These are phyloP conservation scores for Daldinia grandis DNA, from an alignment of 495 filamentous ascomycete species.

Conservation along the genomic window DNA sequence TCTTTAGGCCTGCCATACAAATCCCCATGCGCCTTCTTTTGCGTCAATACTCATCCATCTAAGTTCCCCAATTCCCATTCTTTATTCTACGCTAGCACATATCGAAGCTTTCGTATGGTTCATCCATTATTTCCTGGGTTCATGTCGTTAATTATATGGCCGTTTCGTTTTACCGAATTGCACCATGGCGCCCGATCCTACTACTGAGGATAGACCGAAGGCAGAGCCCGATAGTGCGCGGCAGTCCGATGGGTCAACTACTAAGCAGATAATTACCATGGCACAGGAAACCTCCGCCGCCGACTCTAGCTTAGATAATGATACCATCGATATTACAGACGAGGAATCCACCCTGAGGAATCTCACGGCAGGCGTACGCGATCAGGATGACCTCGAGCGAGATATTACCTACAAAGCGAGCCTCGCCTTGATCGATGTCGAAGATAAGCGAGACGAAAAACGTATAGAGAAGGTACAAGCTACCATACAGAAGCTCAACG, in stretches of 20 bases:
- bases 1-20: background rate
- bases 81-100: background rate
- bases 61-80: background rate
- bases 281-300: background rate
- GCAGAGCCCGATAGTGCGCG: background rate
- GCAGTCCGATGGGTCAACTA: constrained; percentile 1
- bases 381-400: constrained; percentile 85
- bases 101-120: background rate
- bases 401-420: constrained; percentile 80
- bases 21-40: background rate
- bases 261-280: constrained; percentile 11
- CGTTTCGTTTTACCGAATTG: background rate
- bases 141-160: background rate
- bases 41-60: background rate
- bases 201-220: constrained; percentile 14
- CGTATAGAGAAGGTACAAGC: constrained; percentile 78
- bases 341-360: constrained; percentile 71
- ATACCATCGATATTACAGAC: constrained; percentile 33
- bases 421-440: constrained; percentile 77
- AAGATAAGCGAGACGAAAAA: constrained; percentile 86
- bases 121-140: background rate
- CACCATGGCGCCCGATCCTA: constrained; percentile 16
- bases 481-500: constrained; percentile 64
- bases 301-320: constrained; percentile 4
- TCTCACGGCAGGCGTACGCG: constrained; percentile 76